Evolutionary conservation across 148 eudicot species (phyloP), one percentile per base, ranked within the genome.

Genomic region (Amaranthus cruentus): DNA sequence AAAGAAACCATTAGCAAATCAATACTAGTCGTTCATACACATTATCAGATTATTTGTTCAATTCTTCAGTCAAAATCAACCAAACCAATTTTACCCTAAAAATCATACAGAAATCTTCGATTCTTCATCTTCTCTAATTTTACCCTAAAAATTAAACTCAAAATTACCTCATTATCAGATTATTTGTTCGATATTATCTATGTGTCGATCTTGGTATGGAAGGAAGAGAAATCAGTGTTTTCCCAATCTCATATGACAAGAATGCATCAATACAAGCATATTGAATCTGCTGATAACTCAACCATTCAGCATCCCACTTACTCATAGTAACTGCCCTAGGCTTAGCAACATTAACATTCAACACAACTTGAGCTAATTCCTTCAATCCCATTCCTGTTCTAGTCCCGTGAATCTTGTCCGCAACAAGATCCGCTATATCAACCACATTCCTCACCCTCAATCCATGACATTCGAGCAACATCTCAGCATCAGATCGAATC

Each of bases 201-300:
- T 28, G 38, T 28, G 38, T 28, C 38, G 38, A 28, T 28, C 38
- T 28, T 28, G 2, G 2, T 0, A 28, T 28, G 38, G 56, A 18
- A 4, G 71, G 4, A 69, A 48, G 9, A 51, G 68, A 76, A 68
- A 68, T 56, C 78, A 85, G 76, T 38, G 14, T 8, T 38, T 53
- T 57, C 3, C 83, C 86, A 47, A 85, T 78, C 76, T 81, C 78
- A 70, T 71, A 84, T 3, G 84, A 76, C 62, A 84, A 49, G 76
- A 70, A 86, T 21, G 89, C 87, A 80, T 86, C 89, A 84, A 84
- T 49, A 62, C 80, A 71, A 46, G 90, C 90, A 70, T 87, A 84
- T 68, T 72, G 76, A 54, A 87, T 83, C 79, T 82, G 87, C 3
- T 54, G 55, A 43, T 68, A 81, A 15, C 73, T 77, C 58, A 86